These are phyloP conservation scores for thale cress (Arabidopsis thaliana) DNA, from an alignment of 345 rosid genomes.

Conservation along the genomic window DNA sequence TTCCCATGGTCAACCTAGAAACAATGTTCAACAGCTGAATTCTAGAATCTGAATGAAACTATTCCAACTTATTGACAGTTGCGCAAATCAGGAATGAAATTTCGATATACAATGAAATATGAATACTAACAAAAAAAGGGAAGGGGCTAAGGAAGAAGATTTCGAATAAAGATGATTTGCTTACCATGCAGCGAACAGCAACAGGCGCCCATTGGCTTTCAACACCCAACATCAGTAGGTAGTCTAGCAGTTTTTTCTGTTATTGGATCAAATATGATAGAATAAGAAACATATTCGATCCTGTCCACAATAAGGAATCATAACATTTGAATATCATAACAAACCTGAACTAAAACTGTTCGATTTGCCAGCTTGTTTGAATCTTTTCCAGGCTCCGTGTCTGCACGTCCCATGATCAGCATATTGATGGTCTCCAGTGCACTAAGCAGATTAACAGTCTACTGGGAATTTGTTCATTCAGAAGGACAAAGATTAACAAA, in stretches of 20 bases:
- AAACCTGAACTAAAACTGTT: conserved; percentile 90
- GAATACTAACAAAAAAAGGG: conserved; percentile 17
- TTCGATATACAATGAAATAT: conserved; percentile 4
- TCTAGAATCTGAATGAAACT: neutral
- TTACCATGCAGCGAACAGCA: conserved; percentile 85
- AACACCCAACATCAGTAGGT: conserved; percentile 84
- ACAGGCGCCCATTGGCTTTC: conserved; percentile 98
- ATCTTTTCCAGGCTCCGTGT: conserved; percentile 72
- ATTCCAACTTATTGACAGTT: neutral
- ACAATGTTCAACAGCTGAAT: conserved; percentile 26
- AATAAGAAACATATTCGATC: conserved; percentile 26
- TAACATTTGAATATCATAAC: conserved; percentile 21
- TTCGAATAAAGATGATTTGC: conserved; percentile 34
- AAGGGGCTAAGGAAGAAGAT: conserved; percentile 6
- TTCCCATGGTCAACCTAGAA: conserved; percentile 27
- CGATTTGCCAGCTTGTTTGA: conserved; percentile 79
- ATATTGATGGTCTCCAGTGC: conserved; percentile 84
- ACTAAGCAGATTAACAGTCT: conserved; percentile 92
- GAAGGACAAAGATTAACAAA: conserved; percentile 49
- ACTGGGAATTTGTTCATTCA: conserved; percentile 71
- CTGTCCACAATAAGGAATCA: neutral
- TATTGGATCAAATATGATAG: conserved; percentile 34
- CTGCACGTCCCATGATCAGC: conserved; percentile 78
- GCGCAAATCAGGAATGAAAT: neutral
- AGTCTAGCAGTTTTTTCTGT: conserved; percentile 82